A percentile compares a stretch with the other conserved stretches of the same genome.
These are phyloP conservation scores for Triangularia setosa DNA, from an alignment of 2,329 filamentous ascomycete genomes.

Conservation along the genomic window DNA sequence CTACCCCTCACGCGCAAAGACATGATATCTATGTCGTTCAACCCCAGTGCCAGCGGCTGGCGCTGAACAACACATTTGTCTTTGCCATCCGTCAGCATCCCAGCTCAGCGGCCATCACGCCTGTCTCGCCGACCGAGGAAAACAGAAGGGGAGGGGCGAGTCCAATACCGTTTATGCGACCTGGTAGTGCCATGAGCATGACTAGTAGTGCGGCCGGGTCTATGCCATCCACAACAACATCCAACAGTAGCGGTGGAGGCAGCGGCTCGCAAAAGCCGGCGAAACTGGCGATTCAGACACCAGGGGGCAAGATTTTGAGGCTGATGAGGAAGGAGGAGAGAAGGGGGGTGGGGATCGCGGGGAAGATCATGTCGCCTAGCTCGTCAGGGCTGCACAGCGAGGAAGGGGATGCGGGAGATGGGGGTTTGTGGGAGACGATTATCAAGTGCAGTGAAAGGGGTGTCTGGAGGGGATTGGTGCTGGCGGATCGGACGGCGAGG, in stretches of 20 bases:
- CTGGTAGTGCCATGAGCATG: constrained; percentile 62
- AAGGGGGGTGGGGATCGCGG: constrained; percentile 44
- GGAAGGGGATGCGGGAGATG: constrained; percentile 58
- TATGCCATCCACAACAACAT: constrained; percentile 51
- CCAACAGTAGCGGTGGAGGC: constrained; percentile 38
- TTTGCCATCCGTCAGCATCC: constrained; percentile 94
- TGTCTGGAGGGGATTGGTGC: constrained; percentile 74
- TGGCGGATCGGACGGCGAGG: constrained; percentile 76
- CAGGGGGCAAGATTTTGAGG: constrained; percentile 88
- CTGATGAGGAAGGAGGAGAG: constrained; percentile 76
- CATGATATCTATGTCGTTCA: constrained; percentile 97
- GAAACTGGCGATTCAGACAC: constrained; percentile 91
- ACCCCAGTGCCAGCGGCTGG: constrained; percentile 83
- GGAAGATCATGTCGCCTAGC: constrained; percentile 19
- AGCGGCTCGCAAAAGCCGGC: constrained; percentile 74
- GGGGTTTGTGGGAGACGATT: constrained; percentile 81
- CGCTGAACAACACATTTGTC: constrained; percentile 95
- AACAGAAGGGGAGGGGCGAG: constrained; percentile 45
- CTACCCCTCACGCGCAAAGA: constrained; percentile 93
- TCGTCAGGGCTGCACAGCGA: constrained; percentile 29
- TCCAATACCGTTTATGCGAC: constrained; percentile 60
- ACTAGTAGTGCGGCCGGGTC: constrained; percentile 55
- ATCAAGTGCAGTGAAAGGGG: constrained; percentile 85
- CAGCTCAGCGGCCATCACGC: constrained; percentile 44
- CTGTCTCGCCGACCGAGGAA: constrained; percentile 41